Conservation (phyloP, 176 grass and related monocot genomes). For the Luzula sylvatica region DNA sequence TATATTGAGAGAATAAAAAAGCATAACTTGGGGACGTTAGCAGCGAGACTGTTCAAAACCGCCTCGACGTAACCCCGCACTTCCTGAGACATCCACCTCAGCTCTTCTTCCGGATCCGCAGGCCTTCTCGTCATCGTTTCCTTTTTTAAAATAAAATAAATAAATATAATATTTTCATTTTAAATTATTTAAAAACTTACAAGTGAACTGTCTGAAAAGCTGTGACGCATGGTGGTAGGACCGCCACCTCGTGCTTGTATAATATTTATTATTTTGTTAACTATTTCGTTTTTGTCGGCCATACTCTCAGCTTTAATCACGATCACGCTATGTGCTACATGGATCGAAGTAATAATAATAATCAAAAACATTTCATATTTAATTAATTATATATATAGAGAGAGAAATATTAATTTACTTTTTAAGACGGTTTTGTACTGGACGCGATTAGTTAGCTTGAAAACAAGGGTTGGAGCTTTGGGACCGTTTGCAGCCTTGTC, state of each 20-base stretch:
- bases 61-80: constrained; percentile 70
- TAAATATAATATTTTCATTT: background rate
- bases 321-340: constrained; percentile 53
- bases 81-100: constrained; percentile 93
- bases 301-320: constrained; percentile 76
- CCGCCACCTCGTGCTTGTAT: constrained; percentile 22
- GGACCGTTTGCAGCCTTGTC: constrained; percentile 38
- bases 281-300: constrained; percentile 65
- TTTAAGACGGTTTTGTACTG: constrained; percentile 87
- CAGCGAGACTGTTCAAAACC: constrained; percentile 62
- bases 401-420: constrained; percentile 30
- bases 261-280: constrained; percentile 51
- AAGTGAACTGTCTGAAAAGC: constrained; percentile 60
- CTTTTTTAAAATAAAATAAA: constrained; percentile 22
- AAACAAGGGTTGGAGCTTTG: constrained; percentile 44
- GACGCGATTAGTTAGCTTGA: constrained; percentile 73
- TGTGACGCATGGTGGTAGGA: constrained; percentile 45
- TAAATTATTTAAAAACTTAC: constrained; percentile 31
- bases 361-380: constrained; percentile 5
- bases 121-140: constrained; percentile 52
- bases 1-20: constrained; percentile 4
- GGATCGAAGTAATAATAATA: background rate
- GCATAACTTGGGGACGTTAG: constrained; percentile 70
- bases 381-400: background rate
- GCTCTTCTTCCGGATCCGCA: constrained; percentile 86